A percentile compares a stretch with the other conserved stretches of the same genome.
Conservation (phyloP, 306 rosid genomes). For the Ammopiptanthus mongolicus region DNA sequence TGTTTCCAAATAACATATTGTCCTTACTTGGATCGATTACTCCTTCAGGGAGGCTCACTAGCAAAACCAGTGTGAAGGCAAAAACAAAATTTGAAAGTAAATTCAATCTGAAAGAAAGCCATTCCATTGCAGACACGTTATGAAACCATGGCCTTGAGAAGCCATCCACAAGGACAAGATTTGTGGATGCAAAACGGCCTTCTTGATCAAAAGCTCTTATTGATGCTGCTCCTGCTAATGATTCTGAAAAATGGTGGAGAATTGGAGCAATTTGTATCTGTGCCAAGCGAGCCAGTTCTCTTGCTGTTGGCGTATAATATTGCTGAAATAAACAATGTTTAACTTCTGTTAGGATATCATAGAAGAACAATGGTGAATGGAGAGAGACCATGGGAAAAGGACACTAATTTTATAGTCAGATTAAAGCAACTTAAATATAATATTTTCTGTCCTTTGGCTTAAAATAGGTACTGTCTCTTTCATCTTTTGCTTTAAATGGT, state of each 20-base stretch:
- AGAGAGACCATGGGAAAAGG: background rate
- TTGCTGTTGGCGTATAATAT: conserved; percentile 89
- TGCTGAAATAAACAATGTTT: conserved; percentile 42
- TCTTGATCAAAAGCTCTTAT: conserved; percentile 91
- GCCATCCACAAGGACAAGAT: conserved; percentile 63
- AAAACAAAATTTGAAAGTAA: conserved; percentile 86
- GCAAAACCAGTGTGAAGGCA: conserved; percentile 76
- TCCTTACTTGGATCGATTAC: conserved; percentile 85
- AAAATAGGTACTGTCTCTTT: background rate
- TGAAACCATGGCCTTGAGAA: conserved; percentile 97
- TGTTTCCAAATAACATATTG: conserved; percentile 1
- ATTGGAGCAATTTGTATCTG: conserved; percentile 84
- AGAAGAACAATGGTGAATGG: background rate
- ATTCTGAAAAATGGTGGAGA: conserved; percentile 90
- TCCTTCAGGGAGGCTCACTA: conserved; percentile 89
- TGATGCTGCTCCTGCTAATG: conserved; percentile 82
- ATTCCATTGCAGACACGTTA: conserved; percentile 88
- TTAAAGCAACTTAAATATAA: background rate
- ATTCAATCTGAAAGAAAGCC: conserved; percentile 92
- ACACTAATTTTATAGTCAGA: background rate
- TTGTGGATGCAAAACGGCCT: conserved; percentile 56
- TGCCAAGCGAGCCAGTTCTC: conserved; percentile 88
- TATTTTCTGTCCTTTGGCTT: background rate
- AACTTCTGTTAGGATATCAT: conserved; percentile 16
- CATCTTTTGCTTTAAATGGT: background rate